Percentiles rank a stretch among this genome's conserved stretches.
Conservation (phyloP, 1,284 basidiomycete genomes). For the Leccinum angustisporum region DNA sequence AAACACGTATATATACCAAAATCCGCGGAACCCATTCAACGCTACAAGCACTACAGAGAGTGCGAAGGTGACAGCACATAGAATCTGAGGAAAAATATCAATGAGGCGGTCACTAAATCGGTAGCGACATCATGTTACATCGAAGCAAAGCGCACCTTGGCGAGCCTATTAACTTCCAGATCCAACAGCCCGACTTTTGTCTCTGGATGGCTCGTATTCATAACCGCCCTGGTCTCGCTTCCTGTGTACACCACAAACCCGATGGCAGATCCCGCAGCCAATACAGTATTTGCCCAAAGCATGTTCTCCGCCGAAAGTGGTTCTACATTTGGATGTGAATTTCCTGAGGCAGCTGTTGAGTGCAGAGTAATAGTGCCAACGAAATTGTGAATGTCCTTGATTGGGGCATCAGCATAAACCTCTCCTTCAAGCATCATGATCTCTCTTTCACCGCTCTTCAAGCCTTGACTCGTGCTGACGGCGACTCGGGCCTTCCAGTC, state of each 20-base stretch:
- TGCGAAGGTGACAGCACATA: conserved; percentile 92
- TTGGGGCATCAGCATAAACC: conserved; percentile 91
- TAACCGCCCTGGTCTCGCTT: conserved; percentile 93
- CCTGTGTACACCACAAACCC: conserved; percentile 91
- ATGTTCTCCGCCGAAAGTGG: conserved; percentile 92
- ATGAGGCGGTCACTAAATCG: neutral
- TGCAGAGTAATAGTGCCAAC: conserved; percentile 89
- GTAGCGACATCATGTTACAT: neutral
- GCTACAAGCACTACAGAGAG: conserved; percentile 92
- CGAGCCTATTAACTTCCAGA: conserved; percentile 92
- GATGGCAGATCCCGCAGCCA: conserved; percentile 92
- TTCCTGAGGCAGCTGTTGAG: conserved; percentile 41
- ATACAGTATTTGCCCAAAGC: conserved; percentile 96
- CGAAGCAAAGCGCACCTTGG: conserved; percentile 64
- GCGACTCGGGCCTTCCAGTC: conserved; percentile 98
- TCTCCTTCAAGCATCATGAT: conserved; percentile 78
- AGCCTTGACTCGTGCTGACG: conserved; percentile 40
- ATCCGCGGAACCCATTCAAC: conserved; percentile 92
- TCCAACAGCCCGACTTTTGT: conserved; percentile 95
- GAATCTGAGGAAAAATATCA: conserved; percentile 58
- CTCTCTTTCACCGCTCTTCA: conserved; percentile 46
- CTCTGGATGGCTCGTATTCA: conserved; percentile 97
- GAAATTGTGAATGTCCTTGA: conserved; percentile 97
- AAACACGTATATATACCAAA: conserved; percentile 96
- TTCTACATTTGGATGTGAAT: conserved; percentile 60